Base-by-base conservation (phyloP, 192 early-diverging fungal species). In the Rhizoclosmatium sp. region DNA sequence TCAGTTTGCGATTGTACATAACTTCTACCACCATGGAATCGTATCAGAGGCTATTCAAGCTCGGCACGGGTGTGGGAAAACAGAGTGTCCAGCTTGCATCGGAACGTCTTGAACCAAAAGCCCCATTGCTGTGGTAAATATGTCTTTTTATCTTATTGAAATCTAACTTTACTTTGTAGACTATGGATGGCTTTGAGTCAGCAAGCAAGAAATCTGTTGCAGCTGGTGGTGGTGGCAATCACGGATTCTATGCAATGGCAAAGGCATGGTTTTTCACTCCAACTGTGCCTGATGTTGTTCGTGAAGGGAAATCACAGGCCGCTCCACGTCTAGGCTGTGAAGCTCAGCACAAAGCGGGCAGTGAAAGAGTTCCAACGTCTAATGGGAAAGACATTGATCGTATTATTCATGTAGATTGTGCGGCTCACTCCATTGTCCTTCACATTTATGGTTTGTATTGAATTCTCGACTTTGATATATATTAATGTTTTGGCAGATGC, bases 361-460 rank as follows among this genome's bases (percentile, higher is more conserved):
- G 5, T 51, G 49, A 51, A 14, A 31, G 54, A 56, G 41, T 23
- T 12, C 21, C 19, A 21, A n/a, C n/a, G n/a, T 16, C 21, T 9
- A 51, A 51, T 51, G 49, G 49, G 14, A 51, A 51, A 39, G 54
- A 71, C 54, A 39, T 71, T 48, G 69, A 56, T 21, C 12, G 40
- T n/a, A 58, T 71, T 54, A 2, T 71, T n/a, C 54, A 71, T 54
- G 41, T 58, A 21, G 54, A 71, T 49, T 71, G 69, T 56, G 42
- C 1, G 39, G 42, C 40, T 71, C 16, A 71, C 42, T 3, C 3
- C 10, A 1, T 71, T 21, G 12, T 71, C 14, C 16, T 0, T 39
- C 49, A 14, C 14, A 71, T 56, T 21, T 56, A 47, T 1, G 69
- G 54, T 68, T 68, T 51, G 14, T 51, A 51, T 51, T 51, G 14